Evolutionary conservation across 331 rosid species (phyloP).

Genomic region (Ulmus americana): DNA sequence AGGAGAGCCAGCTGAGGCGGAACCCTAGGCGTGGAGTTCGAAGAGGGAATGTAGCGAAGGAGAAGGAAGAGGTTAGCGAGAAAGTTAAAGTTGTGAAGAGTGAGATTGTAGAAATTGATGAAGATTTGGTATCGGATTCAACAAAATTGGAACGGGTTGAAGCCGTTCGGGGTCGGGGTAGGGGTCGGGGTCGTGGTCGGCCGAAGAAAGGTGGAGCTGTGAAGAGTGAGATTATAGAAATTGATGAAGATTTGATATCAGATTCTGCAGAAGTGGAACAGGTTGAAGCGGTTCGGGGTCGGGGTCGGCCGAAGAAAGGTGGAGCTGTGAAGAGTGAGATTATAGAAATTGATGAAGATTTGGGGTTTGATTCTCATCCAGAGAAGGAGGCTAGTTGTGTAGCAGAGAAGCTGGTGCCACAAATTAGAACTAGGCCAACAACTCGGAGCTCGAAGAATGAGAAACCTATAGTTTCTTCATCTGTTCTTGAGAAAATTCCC

Average conservation of each 20-base stretch:
- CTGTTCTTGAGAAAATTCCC: conserved; percentile 13
- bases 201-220: conserved; percentile 27
- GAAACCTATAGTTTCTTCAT: not conserved
- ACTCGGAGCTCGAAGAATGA: conserved; percentile 11
- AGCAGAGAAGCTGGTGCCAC: not conserved
- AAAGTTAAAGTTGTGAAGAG: not conserved
- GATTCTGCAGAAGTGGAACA: conserved; percentile 3
- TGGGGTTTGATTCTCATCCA: not conserved
- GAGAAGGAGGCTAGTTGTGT: conserved; percentile 5
- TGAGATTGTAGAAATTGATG: too few species aligned
- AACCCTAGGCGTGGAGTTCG: conserved; percentile 41
- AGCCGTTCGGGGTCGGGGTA: conserved; percentile 16
- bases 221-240: too few species aligned
- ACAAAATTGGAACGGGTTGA: not conserved
- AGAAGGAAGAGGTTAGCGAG: conserved; percentile 6
- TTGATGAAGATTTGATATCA: not conserved
- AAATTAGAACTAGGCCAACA: not conserved
- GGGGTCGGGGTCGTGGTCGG: conserved; percentile 28
- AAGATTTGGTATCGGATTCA: not conserved
- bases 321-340: conserved; percentile 26
- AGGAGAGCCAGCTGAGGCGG: conserved; percentile 26
- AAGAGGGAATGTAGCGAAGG: conserved; percentile 22
- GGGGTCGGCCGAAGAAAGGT: conserved; percentile 29
- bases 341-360: not conserved
- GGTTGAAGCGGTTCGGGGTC: conserved; percentile 18